A percentile compares a stretch with the other conserved stretches of the same genome.
These are phyloP conservation scores for Yamadazyma atlantica DNA, from an alignment of 1,139 yeast species.

Conservation along the genomic window DNA sequence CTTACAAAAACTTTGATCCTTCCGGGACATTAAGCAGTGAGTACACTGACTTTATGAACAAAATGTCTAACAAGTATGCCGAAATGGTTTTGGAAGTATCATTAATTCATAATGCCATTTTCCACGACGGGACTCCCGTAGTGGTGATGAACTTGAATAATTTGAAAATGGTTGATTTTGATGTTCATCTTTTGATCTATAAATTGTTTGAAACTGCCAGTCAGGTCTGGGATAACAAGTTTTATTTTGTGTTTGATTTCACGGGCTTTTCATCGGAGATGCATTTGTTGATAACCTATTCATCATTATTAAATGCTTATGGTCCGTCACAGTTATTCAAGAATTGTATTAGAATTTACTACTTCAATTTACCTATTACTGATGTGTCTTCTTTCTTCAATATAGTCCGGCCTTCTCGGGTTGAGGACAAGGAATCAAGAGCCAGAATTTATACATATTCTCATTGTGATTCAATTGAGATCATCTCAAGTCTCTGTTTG, in stretches of 20 bases:
- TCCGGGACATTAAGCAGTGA: constrained; percentile 43
- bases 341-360: constrained; percentile 58
- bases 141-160: constrained; percentile 54
- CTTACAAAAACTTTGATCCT: constrained; percentile 40
- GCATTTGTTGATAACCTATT: constrained; percentile 22
- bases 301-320: constrained; percentile 34
- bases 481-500: constrained; percentile 52
- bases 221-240: constrained; percentile 73
- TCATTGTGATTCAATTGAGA: constrained; percentile 48
- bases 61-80: constrained; percentile 57
- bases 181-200: constrained; percentile 58
- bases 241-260: constrained; percentile 64
- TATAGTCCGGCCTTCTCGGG: constrained; percentile 14
- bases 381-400: constrained; percentile 24
- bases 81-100: constrained; percentile 42
- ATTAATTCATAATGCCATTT: constrained; percentile 62
- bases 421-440: constrained; percentile 16
- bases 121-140: constrained; percentile 72
- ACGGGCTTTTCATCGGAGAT: constrained; percentile 52
- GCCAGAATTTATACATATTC: constrained; percentile 37
- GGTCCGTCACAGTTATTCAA: constrained; percentile 50
- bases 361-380: constrained; percentile 57
- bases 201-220: constrained; percentile 66
- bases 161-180: constrained; percentile 43
- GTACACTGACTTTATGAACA: constrained; percentile 72